phyloP scores from a whole-genome alignment of 495 filamentous ascomycete genomes.

The Aspergillus biplanus region DNA sequence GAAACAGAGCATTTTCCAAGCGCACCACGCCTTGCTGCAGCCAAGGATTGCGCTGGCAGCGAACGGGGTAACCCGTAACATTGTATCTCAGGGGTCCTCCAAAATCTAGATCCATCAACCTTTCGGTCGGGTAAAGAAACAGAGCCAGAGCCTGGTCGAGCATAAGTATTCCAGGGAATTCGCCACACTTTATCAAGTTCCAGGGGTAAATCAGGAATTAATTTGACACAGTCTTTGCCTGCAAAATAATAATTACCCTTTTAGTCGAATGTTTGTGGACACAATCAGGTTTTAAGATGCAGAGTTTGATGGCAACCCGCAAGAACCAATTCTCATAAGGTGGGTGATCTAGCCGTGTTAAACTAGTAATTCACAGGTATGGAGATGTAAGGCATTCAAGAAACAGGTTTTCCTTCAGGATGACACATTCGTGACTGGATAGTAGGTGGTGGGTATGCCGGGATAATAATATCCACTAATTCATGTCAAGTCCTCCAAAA shows the following conservation, averaged over 20 bases:
- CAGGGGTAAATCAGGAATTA: background rate
- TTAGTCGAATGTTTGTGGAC: background rate
- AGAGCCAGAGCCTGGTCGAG: too few species aligned
- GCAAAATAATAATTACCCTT: background rate
- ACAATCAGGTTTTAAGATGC: background rate
- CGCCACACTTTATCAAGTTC: background rate
- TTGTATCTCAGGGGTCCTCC: background rate
- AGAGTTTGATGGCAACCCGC: background rate
- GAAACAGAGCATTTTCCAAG: background rate
- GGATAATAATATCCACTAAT: constrained; percentile 2
- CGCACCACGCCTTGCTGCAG: background rate
- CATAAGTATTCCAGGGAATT: background rate
- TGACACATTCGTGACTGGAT: constrained; percentile 3
- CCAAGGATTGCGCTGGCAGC: constrained; percentile 2
- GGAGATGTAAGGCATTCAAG: background rate
- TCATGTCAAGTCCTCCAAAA: background rate
- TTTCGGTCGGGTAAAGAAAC: background rate
- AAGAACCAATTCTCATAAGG: background rate
- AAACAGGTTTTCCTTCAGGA: constrained; percentile 6
- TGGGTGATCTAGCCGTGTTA: background rate
- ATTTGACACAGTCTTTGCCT: background rate
- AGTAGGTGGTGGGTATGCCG: background rate
- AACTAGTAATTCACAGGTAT: background rate
- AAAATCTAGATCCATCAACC: constrained; percentile 5
- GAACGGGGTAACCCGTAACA: constrained; percentile 2